These are phyloP conservation scores for Grosmannia penicillata DNA, from an alignment of 2,329 filamentous ascomycete genomes.

Conservation along the genomic window DNA sequence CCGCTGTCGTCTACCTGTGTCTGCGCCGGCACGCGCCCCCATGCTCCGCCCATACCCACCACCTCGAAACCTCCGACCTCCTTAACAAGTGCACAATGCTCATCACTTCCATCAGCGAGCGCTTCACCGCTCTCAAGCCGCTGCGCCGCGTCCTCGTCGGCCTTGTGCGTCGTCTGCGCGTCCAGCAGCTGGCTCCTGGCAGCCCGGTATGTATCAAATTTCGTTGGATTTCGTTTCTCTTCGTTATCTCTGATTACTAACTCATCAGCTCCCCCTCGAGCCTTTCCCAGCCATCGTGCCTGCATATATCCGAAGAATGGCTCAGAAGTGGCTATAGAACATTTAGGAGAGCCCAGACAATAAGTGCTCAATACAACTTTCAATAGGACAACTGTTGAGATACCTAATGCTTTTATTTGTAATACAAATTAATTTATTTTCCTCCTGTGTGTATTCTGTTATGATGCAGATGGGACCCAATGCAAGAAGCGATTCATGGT, in stretches of 20 bases:
- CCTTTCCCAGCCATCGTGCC: background rate
- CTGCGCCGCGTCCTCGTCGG: conserved; percentile 1
- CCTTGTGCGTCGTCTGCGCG: background rate
- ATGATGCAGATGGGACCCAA: too few species aligned
- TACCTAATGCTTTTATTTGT: too few species aligned
- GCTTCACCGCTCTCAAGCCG: conserved; percentile 2
- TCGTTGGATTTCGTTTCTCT: too few species aligned
- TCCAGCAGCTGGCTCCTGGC: background rate
- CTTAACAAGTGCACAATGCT: conserved; percentile 5
- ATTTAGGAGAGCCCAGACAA: too few species aligned
- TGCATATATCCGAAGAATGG: background rate
- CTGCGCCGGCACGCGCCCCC: background rate
- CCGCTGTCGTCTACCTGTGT: conserved; percentile 3
- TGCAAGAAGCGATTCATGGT: too few species aligned
- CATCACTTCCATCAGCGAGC: conserved; percentile 3
- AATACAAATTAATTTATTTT: too few species aligned
- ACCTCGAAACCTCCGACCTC: conserved; percentile 1
- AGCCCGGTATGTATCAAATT: background rate
- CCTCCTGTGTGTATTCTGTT: too few species aligned
- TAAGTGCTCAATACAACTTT: too few species aligned
- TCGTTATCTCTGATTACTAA: background rate
- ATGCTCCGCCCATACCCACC: background rate
- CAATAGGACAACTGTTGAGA: too few species aligned
- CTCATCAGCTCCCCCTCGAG: background rate
- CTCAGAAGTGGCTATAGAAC: background rate